phyloP scores from a whole-genome alignment of 2,329 filamentous ascomycete genomes.

The Claviceps monticola region DNA sequence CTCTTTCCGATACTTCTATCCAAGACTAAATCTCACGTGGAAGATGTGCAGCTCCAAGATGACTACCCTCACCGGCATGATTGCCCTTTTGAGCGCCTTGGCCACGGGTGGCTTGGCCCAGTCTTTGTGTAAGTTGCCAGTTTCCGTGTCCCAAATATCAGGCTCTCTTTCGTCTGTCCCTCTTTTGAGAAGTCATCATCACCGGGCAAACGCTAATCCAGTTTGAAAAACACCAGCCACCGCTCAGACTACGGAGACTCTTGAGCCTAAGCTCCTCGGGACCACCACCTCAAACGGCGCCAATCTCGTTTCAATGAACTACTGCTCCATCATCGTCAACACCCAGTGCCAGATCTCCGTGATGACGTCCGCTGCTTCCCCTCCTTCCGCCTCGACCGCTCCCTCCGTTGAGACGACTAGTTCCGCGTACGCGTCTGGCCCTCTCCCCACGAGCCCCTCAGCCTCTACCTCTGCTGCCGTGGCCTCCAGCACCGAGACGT shows the following conservation, averaged over 20 bases:
- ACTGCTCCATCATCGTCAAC: slow-evolving; percentile 21
- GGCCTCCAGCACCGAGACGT: slow-evolving; percentile 2
- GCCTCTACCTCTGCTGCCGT: slow-evolving; percentile 6
- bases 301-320: slow-evolving; percentile 21
- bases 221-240: slow-evolving; percentile 12
- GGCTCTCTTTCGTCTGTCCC: background rate
- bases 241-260: slow-evolving; percentile 14
- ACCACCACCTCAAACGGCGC: slow-evolving; percentile 18
- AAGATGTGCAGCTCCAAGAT: slow-evolving; percentile 18
- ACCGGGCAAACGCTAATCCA: background rate
- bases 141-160: background rate
- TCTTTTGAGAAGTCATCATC: background rate
- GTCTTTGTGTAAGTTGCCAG: slow-evolving; percentile 9
- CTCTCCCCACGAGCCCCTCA: background rate
- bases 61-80: slow-evolving; percentile 11
- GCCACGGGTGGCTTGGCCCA: slow-evolving; percentile 9
- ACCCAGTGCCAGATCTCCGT: slow-evolving; percentile 20
- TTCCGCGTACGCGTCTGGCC: slow-evolving; percentile 1
- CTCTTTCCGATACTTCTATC: background rate
- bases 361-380: slow-evolving; percentile 13
- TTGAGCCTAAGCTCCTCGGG: slow-evolving; percentile 18
- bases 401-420: slow-evolving; percentile 5
- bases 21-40: too few relatives aligned
- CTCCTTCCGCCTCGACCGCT: slow-evolving; percentile 10
- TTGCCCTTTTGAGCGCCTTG: slow-evolving; percentile 13